phyloP scores from a whole-genome alignment of 139 green algal genomes.

The Closterium sp. region DNA sequence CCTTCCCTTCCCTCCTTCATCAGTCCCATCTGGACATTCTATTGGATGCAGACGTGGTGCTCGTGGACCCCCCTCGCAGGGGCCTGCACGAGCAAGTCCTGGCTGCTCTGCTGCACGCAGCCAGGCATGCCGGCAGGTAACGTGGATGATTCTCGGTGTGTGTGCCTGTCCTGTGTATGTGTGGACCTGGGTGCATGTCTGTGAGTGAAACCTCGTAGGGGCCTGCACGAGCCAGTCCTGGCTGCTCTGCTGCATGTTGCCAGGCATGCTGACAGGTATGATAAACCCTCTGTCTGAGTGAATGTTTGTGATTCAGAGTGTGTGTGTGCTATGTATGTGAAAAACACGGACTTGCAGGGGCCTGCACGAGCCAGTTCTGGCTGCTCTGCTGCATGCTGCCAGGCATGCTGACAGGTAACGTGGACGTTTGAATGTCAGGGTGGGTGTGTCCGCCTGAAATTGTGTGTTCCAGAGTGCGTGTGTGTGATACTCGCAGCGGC shows the following conservation, averaged over 20 bases:
- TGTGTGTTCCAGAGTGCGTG: too few species aligned
- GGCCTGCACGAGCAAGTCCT: slow-evolving; percentile 63
- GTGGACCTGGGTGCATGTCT: background rate
- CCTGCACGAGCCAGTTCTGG: too few species aligned
- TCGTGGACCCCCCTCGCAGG: slow-evolving; percentile 77
- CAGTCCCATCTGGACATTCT: background rate
- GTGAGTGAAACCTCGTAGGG: slow-evolving; percentile 57
- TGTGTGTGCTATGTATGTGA: too few species aligned
- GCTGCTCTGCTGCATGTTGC: slow-evolving; percentile 41
- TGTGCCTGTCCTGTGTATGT: background rate
- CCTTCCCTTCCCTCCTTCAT: background rate
- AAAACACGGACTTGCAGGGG: slow-evolving; percentile 38
- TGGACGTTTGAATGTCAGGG: too few species aligned
- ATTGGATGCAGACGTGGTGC: slow-evolving; percentile 57
- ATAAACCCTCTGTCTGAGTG: background rate
- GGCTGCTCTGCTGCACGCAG: slow-evolving; percentile 41
- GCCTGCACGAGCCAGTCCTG: slow-evolving; percentile 60
- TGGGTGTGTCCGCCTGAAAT: too few species aligned
- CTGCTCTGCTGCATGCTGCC: too few species aligned
- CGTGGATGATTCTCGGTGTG: background rate
- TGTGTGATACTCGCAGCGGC: too few species aligned
- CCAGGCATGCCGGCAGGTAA: background rate
- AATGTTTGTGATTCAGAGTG: slow-evolving; percentile 59
- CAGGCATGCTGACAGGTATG: background rate
- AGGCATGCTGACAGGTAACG: too few species aligned